These are phyloP conservation scores for Teunomyces kruisii DNA, from an alignment of 805 yeast genomes.

Conservation along the genomic window DNA sequence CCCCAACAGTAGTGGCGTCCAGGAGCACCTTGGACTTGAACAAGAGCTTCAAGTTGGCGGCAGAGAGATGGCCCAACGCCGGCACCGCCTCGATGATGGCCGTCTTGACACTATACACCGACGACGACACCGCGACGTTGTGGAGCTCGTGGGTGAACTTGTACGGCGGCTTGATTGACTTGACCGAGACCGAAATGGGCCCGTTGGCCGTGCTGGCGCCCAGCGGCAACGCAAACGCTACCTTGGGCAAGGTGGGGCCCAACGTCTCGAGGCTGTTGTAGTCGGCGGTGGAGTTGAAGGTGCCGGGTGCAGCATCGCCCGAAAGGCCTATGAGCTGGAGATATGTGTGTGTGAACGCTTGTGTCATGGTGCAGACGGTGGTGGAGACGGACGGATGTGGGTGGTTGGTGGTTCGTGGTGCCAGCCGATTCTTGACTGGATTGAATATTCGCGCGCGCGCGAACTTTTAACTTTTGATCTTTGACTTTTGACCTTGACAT, in stretches of 20 bases:
- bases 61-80: constrained; percentile 21
- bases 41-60: constrained; percentile 49
- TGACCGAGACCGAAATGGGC: constrained; percentile 40
- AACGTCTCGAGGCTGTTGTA: constrained; percentile 27
- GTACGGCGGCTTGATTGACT: constrained; percentile 69
- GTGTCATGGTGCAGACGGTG: no score
- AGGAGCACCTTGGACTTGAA: constrained; percentile 63
- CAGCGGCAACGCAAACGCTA: constrained; percentile 35
- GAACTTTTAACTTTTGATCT: no score
- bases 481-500: no score
- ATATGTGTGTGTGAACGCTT: constrained; percentile 50
- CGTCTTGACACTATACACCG: constrained; percentile 40
- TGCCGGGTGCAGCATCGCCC: constrained; percentile 31
- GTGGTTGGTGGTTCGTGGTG: background rate
- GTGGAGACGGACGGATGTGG: no score
- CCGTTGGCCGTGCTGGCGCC: constrained; percentile 2
- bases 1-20: constrained; percentile 44
- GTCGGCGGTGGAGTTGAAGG: constrained; percentile 33
- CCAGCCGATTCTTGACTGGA: no score
- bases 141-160: constrained; percentile 47
- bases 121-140: constrained; percentile 22
- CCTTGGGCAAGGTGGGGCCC: constrained; percentile 51
- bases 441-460: background rate
- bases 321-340: constrained; percentile 48
- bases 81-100: constrained; percentile 30